Evolutionary conservation across 2,329 filamentous ascomycete genomes (phyloP), one percentile per base, ranked within the genome.

Genomic region (Thelonectria blattea): DNA sequence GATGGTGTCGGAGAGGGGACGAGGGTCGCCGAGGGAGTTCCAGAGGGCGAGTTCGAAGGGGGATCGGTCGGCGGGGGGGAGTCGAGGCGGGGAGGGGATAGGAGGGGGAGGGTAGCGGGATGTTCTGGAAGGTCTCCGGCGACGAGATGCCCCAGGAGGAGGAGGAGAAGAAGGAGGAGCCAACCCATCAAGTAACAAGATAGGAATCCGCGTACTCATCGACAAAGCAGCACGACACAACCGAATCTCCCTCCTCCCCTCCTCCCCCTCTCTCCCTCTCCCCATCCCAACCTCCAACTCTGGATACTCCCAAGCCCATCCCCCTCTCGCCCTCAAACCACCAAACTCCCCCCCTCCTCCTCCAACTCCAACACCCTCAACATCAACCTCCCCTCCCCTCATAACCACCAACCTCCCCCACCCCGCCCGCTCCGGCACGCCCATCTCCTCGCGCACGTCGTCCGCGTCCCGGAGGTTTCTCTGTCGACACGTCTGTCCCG

Each of bases 231-330:
- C 69, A 10, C 66, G 61, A 17, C 67, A 71, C 8, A 71, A 63
- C n/a, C 65, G 66, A 3, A 70, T 65, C 0, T 65, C 68, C 12
- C 62, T 63, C 8, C 17, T 42, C 4, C 1, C 43, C 55, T 10
- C 53, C 52, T 9, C 45, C 5, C 20, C 50, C 3, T 53, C 59
- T 1, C 50, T 55, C 1, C n/a, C n/a, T n/a, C 20, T 12, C 7
- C 24, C 34, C 12, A 37, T 37, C 12, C 34, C 51, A 8, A 15
- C 57, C 27, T 69, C 65, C 2, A 55, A 34, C 56, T 71, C 65
- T 0, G 68, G 68, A 37, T 68, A 71, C 42, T 70, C 67, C 66
- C 69, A 70, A n/a, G 53, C 42, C 69, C 69, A 71, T 2, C 60
- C 51, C 8, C 18, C 18, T 6, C 30, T 32, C 18, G 43, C 39